Evolutionary conservation across 176 grass and related monocot genomes (phyloP), one percentile per base, ranked within the genome.

Genomic region (Avena eriantha): DNA sequence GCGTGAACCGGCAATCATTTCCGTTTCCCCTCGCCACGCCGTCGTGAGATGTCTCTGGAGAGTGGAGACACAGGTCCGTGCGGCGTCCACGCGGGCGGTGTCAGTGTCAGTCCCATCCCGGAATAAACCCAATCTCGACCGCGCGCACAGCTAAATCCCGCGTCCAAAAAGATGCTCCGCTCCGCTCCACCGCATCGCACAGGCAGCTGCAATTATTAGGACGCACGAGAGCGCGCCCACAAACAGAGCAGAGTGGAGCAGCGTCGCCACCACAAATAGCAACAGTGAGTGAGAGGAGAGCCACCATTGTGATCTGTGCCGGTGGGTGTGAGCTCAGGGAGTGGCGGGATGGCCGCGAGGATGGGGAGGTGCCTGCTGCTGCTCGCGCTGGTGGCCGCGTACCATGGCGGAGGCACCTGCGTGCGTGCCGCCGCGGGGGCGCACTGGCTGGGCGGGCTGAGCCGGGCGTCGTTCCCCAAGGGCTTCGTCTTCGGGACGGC

Each of bases 401-500:
- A 63, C 78, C 15, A 64, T 48, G 78, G 73, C 68, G 67, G 69
- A 13, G 69, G 75, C 5, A 31, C 9, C 1, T n/a, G 45, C 60
- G 61, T 65, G 61, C 61, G 61, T 0, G 55, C 77, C 13, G 77
- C 77, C 54, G 34, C 36, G 15, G 78, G 22, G 1, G 2, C 64
- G 15, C 65, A 80, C 78, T 65, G 41, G 74, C 74, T 77, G 47
- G 84, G 80, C 60, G 82, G 88, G 8, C 92, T 90, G 34, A 86
- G 92, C 80, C 83, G 89, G 4, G 81, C 64, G 10, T 35, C 71
- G 4, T 93, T 93, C 74, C 89, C 89, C 45, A 75, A 76, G 76
- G 92, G 82, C 45, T 93, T 93, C 82, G 79, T 94, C 14, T 94
- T 94, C 89, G 92, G 92, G 60, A 91, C 89, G 65, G 92, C 92